A percentile compares a stretch with the other conserved stretches of the same genome.
phyloP scores from a whole-genome alignment of 805 yeast genomes.

The Yarrowia yakushimensis region DNA sequence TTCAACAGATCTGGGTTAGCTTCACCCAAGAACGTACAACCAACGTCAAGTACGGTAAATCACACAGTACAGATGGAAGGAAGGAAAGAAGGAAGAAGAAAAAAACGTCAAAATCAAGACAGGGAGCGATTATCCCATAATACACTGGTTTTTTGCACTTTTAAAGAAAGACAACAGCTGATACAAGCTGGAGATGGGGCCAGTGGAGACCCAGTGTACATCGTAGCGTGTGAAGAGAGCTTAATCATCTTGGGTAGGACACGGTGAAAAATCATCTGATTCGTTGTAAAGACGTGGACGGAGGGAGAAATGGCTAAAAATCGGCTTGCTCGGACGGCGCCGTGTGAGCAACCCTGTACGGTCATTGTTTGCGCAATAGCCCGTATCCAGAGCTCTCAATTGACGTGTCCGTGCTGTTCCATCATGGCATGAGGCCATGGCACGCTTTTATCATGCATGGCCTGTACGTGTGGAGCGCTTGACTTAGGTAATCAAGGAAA shows the following conservation, averaged over 20 bases:
- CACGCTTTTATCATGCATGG: not conserved
- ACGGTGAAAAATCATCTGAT: not conserved
- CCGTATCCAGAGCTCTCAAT: not conserved
- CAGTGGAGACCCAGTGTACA: not conserved
- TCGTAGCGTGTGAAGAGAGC: not conserved
- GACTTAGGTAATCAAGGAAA: not conserved
- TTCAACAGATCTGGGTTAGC: constrained; percentile 1
- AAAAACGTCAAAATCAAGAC: not conserved
- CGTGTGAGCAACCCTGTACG: too few relatives aligned
- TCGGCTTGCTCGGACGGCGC: too few relatives aligned
- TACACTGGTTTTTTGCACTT: too few relatives aligned
- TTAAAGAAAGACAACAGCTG: not conserved
- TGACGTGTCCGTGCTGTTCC: too few relatives aligned
- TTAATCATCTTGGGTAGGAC: not conserved
- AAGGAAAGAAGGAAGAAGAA: not conserved
- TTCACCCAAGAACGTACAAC: not conserved
- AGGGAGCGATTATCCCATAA: too few relatives aligned
- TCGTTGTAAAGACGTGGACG: not conserved
- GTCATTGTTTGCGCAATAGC: too few relatives aligned
- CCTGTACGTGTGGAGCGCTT: not conserved
- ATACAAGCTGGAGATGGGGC: not conserved
- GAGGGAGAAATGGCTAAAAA: not conserved
- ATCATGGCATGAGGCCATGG: not conserved
- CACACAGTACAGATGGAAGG: not conserved
- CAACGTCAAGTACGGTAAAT: too few relatives aligned